phyloP scores from a whole-genome alignment of 768 basidiomycete genomes.

The Lentinula detonsa region DNA sequence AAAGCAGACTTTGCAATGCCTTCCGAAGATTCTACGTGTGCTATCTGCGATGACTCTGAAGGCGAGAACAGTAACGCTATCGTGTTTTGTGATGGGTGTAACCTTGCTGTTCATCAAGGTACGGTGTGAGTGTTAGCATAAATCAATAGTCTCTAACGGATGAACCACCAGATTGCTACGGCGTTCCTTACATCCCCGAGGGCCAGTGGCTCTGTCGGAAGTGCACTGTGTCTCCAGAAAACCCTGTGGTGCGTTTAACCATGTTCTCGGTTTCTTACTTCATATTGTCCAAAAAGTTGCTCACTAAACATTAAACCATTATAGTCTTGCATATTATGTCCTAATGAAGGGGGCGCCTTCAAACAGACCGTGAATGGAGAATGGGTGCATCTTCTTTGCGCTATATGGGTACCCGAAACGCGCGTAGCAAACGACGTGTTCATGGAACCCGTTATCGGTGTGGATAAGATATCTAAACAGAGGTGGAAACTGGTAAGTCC shows the following conservation, averaged over 20 bases:
- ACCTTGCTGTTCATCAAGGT: constrained; percentile 99
- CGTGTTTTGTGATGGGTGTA: constrained; percentile 98
- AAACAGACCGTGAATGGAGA: constrained; percentile 91
- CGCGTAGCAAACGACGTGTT: constrained; percentile 91
- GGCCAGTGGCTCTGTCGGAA: constrained; percentile 99
- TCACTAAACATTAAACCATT: background rate
- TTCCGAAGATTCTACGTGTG: constrained; percentile 93
- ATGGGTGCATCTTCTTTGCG: constrained; percentile 96
- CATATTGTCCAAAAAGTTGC: background rate
- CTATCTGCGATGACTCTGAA: constrained; percentile 96
- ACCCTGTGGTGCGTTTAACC: constrained; percentile 70
- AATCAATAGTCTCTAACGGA: background rate
- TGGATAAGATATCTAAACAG: constrained; percentile 82
- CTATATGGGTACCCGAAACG: constrained; percentile 96
- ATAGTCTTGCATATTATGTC: constrained; percentile 92
- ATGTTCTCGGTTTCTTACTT: background rate
- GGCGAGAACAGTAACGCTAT: constrained; percentile 99
- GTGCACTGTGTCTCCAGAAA: constrained; percentile 96
- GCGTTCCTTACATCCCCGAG: constrained; percentile 98
- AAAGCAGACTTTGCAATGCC: constrained; percentile 84
- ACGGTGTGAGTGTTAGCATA: constrained; percentile 11
- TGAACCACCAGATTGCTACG: constrained; percentile 78
- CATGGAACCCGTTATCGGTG: constrained; percentile 95
- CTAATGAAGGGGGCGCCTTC: constrained; percentile 96
- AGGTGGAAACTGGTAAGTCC: constrained; percentile 86